Percentiles rank a stretch among this genome's conserved stretches.
Evolutionary conservation across 2,329 filamentous ascomycete genomes (phyloP).

Genomic region (Trichoderma atroviride): DNA sequence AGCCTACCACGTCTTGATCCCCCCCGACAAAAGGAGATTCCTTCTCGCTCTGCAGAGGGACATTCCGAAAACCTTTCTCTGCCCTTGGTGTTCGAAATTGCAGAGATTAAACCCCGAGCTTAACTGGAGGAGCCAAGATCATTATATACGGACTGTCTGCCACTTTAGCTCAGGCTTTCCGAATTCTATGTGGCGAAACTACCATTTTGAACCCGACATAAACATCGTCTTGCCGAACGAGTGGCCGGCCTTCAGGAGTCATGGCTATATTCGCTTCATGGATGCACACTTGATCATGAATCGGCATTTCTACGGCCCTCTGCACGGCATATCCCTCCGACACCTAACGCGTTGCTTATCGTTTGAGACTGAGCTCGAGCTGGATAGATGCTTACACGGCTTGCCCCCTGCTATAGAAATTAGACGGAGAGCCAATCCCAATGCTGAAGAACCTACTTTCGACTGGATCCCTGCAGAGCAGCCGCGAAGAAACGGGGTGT

Average conservation of each 20-base stretch:
- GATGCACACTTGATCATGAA: background rate
- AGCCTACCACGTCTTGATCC: background rate
- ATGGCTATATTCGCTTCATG: background rate
- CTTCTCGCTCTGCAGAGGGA: slow-evolving; percentile 3
- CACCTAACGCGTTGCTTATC: background rate
- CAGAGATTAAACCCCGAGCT: background rate
- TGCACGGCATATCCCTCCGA: background rate
- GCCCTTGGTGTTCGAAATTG: background rate
- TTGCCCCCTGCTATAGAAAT: too few relatives aligned
- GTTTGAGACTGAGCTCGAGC: background rate
- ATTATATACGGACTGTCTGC: background rate
- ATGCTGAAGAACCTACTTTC: background rate
- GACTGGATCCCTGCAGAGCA: too few relatives aligned
- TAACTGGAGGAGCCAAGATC: background rate
- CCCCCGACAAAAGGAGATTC: background rate
- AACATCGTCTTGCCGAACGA: background rate
- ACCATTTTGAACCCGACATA: background rate
- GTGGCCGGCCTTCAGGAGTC: background rate
- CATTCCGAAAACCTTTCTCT: background rate
- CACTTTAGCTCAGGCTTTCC: background rate
- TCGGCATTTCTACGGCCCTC: background rate
- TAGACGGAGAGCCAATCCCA: background rate
- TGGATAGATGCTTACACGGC: background rate
- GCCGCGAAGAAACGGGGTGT: background rate
- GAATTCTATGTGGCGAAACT: background rate